Conservation (phyloP, 768 basidiomycete species). For the Boletus fagicola region DNA sequence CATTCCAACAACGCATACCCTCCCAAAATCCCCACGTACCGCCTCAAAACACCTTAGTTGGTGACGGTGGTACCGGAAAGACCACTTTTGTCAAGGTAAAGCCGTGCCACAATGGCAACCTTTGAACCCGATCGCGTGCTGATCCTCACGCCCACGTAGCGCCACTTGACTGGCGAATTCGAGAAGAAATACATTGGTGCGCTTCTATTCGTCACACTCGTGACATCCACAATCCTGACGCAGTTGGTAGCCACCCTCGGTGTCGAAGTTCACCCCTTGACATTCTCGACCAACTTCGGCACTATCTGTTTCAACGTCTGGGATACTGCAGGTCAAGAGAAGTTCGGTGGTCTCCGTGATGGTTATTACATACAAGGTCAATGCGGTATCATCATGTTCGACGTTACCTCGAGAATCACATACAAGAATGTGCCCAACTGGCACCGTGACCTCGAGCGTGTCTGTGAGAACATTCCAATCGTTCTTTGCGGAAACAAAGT, state of each 20-base stretch:
- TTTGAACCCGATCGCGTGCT: constrained; percentile 49
- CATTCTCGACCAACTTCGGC: constrained; percentile 97
- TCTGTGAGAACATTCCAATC: constrained; percentile 99
- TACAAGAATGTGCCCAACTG: constrained; percentile 99
- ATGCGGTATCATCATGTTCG: constrained; percentile 99
- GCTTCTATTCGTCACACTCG: constrained; percentile 27
- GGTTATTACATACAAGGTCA: constrained; percentile 98
- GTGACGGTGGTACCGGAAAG: constrained; percentile 97
- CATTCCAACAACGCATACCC: constrained; percentile 10
- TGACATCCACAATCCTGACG: constrained; percentile 15
- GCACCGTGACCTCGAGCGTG: constrained; percentile 99
- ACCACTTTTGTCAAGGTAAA: constrained; percentile 96
- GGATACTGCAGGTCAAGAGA: constrained; percentile 99
- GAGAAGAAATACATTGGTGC: constrained; percentile 99
- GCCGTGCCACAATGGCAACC: constrained; percentile 25
- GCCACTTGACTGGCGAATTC: constrained; percentile 99
- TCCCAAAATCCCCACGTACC: not conserved
- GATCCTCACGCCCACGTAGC: constrained; percentile 57
- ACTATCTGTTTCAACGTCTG: constrained; percentile 99
- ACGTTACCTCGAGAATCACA: constrained; percentile 98
- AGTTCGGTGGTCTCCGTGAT: constrained; percentile 98
- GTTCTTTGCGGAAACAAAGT: constrained; percentile 99
- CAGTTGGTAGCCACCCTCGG: constrained; percentile 83
- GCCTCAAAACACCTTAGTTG: constrained; percentile 51
- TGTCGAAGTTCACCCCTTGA: constrained; percentile 97